Evolutionary conservation across 257 asterid species (phyloP).

Genomic region (Mitragyna speciosa): DNA sequence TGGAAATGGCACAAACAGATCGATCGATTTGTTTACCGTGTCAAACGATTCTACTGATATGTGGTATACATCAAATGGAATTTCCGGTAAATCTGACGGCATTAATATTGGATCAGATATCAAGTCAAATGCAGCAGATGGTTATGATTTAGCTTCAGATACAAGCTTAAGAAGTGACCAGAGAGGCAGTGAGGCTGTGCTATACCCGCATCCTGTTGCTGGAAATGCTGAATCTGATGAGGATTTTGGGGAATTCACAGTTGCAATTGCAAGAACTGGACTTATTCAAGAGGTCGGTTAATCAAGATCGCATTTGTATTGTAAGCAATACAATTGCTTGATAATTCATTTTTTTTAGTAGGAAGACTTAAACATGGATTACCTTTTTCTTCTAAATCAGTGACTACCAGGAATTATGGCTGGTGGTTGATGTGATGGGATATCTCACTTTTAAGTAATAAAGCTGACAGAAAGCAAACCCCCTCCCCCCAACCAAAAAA

Average conservation of each 20-base stretch:
- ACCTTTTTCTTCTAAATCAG: background rate
- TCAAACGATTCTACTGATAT: conserved; percentile 35
- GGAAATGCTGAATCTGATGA: conserved; percentile 43
- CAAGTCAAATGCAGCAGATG: conserved; percentile 34
- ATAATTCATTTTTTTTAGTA: background rate
- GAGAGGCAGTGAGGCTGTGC: conserved; percentile 23
- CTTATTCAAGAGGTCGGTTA: conserved; percentile 38
- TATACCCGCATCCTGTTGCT: conserved; percentile 24
- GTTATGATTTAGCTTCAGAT: conserved; percentile 31
- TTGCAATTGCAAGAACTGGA: conserved; percentile 50
- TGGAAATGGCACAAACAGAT: conserved; percentile 29
- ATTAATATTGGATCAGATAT: conserved; percentile 33
- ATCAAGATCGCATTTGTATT: background rate
- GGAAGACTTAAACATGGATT: background rate
- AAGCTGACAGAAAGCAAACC: too few relatives aligned
- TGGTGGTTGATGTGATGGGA: background rate
- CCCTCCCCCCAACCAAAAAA: background rate
- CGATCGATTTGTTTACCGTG: conserved; percentile 29
- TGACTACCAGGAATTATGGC: background rate
- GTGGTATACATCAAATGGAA: conserved; percentile 39
- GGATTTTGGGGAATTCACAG: conserved; percentile 65
- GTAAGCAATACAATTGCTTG: background rate
- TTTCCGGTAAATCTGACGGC: conserved; percentile 33
- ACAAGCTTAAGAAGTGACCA: conserved; percentile 30
- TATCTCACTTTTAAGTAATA: background rate